Evolutionary conservation across 306 rosid genomes (phyloP).

Genomic region (Oemleria cerasiformis): DNA sequence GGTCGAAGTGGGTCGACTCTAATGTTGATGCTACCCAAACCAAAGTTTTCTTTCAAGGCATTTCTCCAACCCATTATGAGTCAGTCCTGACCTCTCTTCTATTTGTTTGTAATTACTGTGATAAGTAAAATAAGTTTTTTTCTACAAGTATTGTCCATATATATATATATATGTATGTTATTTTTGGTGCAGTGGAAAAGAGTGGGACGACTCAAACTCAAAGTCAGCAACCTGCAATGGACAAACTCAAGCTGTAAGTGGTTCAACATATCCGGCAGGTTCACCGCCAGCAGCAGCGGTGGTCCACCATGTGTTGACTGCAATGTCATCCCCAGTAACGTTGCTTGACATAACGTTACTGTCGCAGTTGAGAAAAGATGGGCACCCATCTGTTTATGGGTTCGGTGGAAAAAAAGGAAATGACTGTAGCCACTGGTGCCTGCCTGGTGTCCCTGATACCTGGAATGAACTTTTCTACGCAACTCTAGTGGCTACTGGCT

Average conservation of each 20-base stretch:
- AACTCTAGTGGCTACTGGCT: constrained; percentile 5
- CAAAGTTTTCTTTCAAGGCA: constrained; percentile 40
- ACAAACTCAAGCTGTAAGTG: constrained; percentile 20
- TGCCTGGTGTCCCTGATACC: constrained; percentile 37
- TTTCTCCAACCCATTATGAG: constrained; percentile 35
- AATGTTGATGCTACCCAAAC: constrained; percentile 28
- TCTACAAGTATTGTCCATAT: too few relatives aligned
- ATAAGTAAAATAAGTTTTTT: too few relatives aligned
- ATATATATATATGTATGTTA: too few relatives aligned
- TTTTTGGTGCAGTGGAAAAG: constrained; percentile 25
- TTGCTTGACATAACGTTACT: constrained; percentile 30
- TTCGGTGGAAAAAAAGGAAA: constrained; percentile 18
- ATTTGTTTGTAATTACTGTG: too few relatives aligned
- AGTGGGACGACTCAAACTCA: constrained; percentile 16
- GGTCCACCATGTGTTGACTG: constrained; percentile 22
- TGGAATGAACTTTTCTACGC: constrained; percentile 32
- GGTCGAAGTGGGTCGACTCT: constrained; percentile 49
- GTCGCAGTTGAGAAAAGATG: constrained; percentile 40
- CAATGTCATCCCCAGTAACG: constrained; percentile 4
- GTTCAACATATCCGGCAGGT: constrained; percentile 21
- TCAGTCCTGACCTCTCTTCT: background rate
- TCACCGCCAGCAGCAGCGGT: constrained; percentile 12
- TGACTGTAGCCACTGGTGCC: constrained; percentile 46
- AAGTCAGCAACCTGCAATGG: constrained; percentile 25
- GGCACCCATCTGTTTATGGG: constrained; percentile 31